Evolutionary conservation across 2,329 filamentous ascomycete genomes (phyloP).

Genomic region (Xylaria arbuscula): DNA sequence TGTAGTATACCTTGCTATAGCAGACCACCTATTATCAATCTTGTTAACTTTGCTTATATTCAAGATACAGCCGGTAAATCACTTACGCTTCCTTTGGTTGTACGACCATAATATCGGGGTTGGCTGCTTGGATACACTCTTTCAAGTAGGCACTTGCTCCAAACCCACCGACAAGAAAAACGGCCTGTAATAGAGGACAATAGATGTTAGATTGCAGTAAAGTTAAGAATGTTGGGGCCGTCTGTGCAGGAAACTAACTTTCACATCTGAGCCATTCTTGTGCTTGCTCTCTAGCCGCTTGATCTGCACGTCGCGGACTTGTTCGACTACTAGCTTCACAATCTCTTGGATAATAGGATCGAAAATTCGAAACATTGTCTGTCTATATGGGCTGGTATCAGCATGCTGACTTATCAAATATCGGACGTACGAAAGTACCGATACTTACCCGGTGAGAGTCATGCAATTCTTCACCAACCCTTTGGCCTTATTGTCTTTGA

Average conservation of each 20-base stretch:
- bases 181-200: background rate
- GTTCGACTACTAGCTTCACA: background rate
- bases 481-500: background rate
- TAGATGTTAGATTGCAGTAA: background rate
- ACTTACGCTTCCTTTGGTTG: conserved; percentile 4
- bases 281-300: background rate
- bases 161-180: background rate
- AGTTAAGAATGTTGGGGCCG: background rate
- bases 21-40: background rate
- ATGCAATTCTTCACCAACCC: background rate
- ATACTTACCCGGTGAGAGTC: background rate
- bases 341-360: conserved; percentile 1
- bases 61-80: no score
- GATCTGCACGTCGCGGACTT: background rate
- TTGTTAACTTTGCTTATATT: no score
- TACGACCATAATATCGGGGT: background rate
- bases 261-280: background rate
- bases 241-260: background rate
- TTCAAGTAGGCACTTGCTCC: background rate
- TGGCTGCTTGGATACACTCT: background rate
- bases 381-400: no score
- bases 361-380: background rate
- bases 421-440: background rate
- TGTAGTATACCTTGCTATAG: background rate
- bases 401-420: background rate